These are phyloP conservation scores for Alternaria longipes DNA, from an alignment of 2,329 filamentous ascomycete genomes.

Conservation along the genomic window DNA sequence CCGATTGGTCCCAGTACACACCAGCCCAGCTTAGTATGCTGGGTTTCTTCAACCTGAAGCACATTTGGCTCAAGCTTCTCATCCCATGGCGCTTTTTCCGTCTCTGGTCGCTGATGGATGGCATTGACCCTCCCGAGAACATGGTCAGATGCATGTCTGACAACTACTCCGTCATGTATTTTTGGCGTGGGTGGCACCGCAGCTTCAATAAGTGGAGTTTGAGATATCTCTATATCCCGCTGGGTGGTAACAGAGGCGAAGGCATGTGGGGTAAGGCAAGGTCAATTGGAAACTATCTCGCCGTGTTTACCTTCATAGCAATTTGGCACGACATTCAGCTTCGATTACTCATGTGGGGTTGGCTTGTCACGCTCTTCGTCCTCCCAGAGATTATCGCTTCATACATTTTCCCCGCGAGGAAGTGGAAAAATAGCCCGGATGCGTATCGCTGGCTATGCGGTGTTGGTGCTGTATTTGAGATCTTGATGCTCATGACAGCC, in stretches of 20 bases:
- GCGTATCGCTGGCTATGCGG: slow-evolving; percentile 83
- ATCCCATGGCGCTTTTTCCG: slow-evolving; percentile 99
- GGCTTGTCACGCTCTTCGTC: slow-evolving; percentile 94
- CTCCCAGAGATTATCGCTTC: slow-evolving; percentile 82
- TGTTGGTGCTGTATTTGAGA: slow-evolving; percentile 80
- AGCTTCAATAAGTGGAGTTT: slow-evolving; percentile 95
- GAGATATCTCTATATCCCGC: slow-evolving; percentile 90
- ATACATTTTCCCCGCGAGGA: slow-evolving; percentile 75
- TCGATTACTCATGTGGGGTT: slow-evolving; percentile 91
- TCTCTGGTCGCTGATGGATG: slow-evolving; percentile 91
- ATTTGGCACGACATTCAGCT: slow-evolving; percentile 98
- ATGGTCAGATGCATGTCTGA: slow-evolving; percentile 97
- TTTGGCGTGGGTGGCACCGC: slow-evolving; percentile 97
- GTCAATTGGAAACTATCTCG: slow-evolving; percentile 77
- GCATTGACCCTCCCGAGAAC: slow-evolving; percentile 95
- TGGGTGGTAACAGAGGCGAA: slow-evolving; percentile 71
- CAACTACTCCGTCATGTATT: slow-evolving; percentile 89
- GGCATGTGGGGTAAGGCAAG: slow-evolving; percentile 58
- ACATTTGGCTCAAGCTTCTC: slow-evolving; percentile 97
- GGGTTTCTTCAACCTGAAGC: slow-evolving; percentile 93
- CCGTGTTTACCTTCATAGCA: slow-evolving; percentile 95
- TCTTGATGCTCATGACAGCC: slow-evolving; percentile 94
- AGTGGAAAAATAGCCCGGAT: slow-evolving; percentile 75
- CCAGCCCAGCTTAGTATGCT: slow-evolving; percentile 88
- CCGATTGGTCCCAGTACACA: slow-evolving; percentile 83